Conservation (phyloP, 352 stramenopile genomes). For the Blastocystis sp. region DNA sequence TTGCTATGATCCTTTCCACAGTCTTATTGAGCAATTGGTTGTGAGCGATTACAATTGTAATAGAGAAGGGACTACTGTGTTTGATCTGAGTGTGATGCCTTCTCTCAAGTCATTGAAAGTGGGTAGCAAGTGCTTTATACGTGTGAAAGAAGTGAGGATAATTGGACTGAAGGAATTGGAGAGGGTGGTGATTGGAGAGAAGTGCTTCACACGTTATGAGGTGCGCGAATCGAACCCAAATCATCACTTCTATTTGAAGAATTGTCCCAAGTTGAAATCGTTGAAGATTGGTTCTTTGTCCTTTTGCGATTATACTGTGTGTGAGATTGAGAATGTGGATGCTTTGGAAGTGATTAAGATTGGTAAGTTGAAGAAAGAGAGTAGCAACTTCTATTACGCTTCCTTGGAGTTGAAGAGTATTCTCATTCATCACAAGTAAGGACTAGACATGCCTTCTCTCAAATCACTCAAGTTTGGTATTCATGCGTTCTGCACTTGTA, state of each 20-base stretch:
- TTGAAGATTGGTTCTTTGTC: background rate
- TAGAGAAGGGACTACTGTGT: background rate
- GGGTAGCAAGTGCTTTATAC: background rate
- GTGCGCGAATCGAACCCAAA: background rate
- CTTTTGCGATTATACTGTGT: background rate
- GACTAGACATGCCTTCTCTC: background rate
- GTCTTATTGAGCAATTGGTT: background rate
- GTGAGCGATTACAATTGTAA: background rate
- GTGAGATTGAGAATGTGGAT: background rate
- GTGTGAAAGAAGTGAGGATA: background rate
- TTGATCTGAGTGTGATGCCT: background rate
- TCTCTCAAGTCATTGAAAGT: background rate
- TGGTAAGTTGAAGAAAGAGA: background rate
- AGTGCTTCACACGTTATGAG: background rate
- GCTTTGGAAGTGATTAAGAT: background rate
- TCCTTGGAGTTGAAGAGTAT: background rate
- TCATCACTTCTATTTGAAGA: background rate
- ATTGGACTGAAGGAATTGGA: background rate
- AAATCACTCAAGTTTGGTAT: background rate
- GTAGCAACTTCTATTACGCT: background rate
- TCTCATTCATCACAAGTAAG: background rate
- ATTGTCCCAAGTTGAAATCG: background rate
- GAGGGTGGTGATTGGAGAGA: background rate
- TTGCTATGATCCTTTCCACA: background rate
- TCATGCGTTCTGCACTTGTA: background rate